Conservation (phyloP, 1,139 yeast species). For the Zygoascus hellenicus region DNA sequence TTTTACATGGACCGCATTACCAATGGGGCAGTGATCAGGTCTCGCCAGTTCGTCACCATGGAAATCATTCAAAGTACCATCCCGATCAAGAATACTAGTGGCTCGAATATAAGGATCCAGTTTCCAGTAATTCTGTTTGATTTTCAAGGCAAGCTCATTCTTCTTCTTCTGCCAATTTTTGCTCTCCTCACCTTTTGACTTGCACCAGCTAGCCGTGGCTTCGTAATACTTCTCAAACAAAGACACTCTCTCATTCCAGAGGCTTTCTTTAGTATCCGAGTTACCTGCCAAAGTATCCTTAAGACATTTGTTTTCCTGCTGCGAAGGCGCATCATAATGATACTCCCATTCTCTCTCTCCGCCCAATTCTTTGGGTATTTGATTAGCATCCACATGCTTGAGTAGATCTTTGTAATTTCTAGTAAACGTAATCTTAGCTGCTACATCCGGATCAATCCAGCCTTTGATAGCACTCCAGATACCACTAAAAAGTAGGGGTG, state of each 20-base stretch:
- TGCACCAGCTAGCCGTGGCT: constrained; percentile 65
- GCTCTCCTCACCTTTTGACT: constrained; percentile 39
- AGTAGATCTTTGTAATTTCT: constrained; percentile 53
- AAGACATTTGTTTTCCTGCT: constrained; percentile 42
- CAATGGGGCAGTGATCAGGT: neutral
- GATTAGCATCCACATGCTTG: constrained; percentile 46
- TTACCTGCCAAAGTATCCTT: constrained; percentile 30
- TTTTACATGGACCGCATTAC: neutral
- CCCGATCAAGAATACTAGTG: constrained; percentile 60
- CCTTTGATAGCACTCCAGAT: constrained; percentile 80
- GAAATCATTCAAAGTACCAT: constrained; percentile 38
- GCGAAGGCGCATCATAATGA: constrained; percentile 51
- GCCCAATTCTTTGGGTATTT: constrained; percentile 59
- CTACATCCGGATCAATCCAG: constrained; percentile 89
- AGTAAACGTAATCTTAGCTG: constrained; percentile 72
- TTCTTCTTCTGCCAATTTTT: constrained; percentile 43
- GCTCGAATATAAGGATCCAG: constrained; percentile 72
- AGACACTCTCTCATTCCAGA: constrained; percentile 44
- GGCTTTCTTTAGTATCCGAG: constrained; percentile 37
- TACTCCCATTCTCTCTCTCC: constrained; percentile 56
- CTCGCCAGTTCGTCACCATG: constrained; percentile 20
- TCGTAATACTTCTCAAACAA: constrained; percentile 47
- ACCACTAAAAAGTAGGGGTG: constrained; percentile 86
- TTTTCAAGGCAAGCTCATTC: constrained; percentile 43
- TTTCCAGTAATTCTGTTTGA: constrained; percentile 51